Evolutionary conservation across 352 stramenopile genomes (phyloP).

Genomic region (Phytophthora meadii): DNA sequence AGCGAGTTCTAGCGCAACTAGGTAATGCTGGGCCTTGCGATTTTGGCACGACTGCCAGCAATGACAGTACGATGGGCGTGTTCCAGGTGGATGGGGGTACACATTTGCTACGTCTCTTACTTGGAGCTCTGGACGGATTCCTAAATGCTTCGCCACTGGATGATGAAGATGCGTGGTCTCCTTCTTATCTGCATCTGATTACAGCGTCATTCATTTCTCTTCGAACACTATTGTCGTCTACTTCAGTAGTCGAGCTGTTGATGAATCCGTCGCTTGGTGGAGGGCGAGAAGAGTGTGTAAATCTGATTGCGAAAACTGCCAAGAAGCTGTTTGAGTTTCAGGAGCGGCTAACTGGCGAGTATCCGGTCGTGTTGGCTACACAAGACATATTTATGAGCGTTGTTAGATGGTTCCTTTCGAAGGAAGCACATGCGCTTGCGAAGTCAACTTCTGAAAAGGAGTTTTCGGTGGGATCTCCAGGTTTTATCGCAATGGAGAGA

Average conservation of each 20-base stretch:
- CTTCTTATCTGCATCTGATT: constrained; percentile 55
- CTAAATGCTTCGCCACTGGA: constrained; percentile 38
- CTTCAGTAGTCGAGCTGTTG: constrained; percentile 49
- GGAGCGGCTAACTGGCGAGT: constrained; percentile 58
- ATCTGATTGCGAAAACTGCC: constrained; percentile 55
- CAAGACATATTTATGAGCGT: constrained; percentile 66
- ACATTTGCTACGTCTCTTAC: constrained; percentile 58
- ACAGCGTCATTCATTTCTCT: constrained; percentile 50
- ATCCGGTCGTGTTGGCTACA: constrained; percentile 57
- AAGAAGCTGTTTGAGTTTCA: constrained; percentile 71
- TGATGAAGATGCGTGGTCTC: constrained; percentile 36
- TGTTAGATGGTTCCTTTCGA: constrained; percentile 63
- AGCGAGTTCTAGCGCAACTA: constrained; percentile 58
- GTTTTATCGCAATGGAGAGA: constrained; percentile 38
- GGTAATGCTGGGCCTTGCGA: constrained; percentile 6
- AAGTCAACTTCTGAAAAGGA: constrained; percentile 6
- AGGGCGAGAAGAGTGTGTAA: constrained; percentile 62
- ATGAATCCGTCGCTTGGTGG: constrained; percentile 51
- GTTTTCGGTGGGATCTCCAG: constrained; percentile 3
- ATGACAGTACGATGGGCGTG: constrained; percentile 5
- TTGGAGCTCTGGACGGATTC: constrained; percentile 66
- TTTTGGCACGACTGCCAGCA: neutral
- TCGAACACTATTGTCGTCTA: constrained; percentile 42
- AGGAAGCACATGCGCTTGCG: constrained; percentile 46
- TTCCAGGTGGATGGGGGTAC: constrained; percentile 52